A percentile compares a stretch with the other conserved stretches of the same genome.
These are phyloP conservation scores for Psilocybe azurescens DNA, from an alignment of 768 basidiomycete species.

Conservation along the genomic window DNA sequence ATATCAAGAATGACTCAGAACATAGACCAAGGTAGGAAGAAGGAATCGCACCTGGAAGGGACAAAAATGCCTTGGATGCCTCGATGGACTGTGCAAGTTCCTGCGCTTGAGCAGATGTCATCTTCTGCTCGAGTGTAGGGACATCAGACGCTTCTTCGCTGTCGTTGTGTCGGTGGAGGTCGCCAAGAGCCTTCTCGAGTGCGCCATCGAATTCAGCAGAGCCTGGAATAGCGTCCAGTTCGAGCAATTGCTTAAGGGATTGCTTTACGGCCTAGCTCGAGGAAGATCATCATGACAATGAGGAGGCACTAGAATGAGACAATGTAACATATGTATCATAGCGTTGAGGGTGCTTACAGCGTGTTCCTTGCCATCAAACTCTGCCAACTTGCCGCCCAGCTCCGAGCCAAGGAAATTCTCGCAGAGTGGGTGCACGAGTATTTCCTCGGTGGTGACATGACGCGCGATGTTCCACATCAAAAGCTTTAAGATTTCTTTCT, in stretches of 20 bases:
- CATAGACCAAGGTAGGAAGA: too few species aligned
- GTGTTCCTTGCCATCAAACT: slow-evolving; percentile 9
- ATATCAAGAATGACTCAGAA: neutral
- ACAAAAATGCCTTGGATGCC: slow-evolving; percentile 5
- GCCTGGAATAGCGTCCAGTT: slow-evolving; percentile 2
- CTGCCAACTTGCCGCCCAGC: slow-evolving; percentile 5
- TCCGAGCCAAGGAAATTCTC: slow-evolving; percentile 6
- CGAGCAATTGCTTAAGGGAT: neutral
- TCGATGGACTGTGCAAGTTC: slow-evolving; percentile 7
- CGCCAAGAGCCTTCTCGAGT: slow-evolving; percentile 4
- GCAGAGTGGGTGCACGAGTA: slow-evolving; percentile 9
- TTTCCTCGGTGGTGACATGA: slow-evolving; percentile 9
- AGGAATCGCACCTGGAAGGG: slow-evolving; percentile 1
- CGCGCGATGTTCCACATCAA: slow-evolving; percentile 14
- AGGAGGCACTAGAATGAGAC: neutral
- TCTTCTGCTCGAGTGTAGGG: slow-evolving; percentile 8
- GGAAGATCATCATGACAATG: neutral
- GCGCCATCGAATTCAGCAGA: neutral
- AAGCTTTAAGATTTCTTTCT: slow-evolving; percentile 4
- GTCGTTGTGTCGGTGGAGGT: slow-evolving; percentile 12
- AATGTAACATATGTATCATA: too few species aligned
- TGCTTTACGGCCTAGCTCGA: neutral
- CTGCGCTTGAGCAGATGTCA: slow-evolving; percentile 2
- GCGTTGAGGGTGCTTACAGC: neutral
- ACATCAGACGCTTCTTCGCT: slow-evolving; percentile 13